A percentile compares a stretch with the other conserved stretches of the same genome.
phyloP scores from a whole-genome alignment of 257 asterid genomes.

The Solanum chiquidenum region DNA sequence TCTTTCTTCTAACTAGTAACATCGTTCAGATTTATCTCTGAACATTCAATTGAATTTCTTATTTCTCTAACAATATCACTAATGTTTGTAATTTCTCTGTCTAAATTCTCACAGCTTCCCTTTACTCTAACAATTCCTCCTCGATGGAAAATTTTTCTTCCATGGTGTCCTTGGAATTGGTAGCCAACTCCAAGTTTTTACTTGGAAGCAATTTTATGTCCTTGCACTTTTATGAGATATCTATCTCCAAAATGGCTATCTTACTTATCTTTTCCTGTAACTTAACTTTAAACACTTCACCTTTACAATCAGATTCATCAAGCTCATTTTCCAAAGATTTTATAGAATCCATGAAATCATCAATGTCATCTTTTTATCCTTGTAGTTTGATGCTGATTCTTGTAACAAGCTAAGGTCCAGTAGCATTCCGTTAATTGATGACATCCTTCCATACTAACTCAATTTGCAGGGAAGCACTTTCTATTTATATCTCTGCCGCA shows the following conservation, averaged over 20 bases:
- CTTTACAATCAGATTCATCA: conserved; percentile 39
- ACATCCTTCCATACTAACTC: conserved; percentile 77
- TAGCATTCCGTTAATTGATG: conserved; percentile 52
- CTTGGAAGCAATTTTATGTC: too few relatives aligned
- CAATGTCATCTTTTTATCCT: conserved; percentile 63
- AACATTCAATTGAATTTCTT: neutral
- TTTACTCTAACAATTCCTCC: too few relatives aligned
- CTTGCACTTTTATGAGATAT: too few relatives aligned
- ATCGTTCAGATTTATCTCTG: conserved; percentile 44
- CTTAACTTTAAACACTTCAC: conserved; percentile 41
- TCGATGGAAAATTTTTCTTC: too few relatives aligned
- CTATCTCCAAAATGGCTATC: conserved; percentile 4
- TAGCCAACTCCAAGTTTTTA: too few relatives aligned
- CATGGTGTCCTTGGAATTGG: too few relatives aligned
- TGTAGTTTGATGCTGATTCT: conserved; percentile 67
- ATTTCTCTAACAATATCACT: too few relatives aligned
- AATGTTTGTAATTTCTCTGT: too few relatives aligned
- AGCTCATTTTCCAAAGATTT: conserved; percentile 44
- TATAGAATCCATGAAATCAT: conserved; percentile 39
- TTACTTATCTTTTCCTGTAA: conserved; percentile 37
- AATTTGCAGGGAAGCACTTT: conserved; percentile 25
- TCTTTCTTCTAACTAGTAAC: conserved; percentile 49
- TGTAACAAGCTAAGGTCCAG: conserved; percentile 85
- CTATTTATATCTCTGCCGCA: conserved; percentile 39
- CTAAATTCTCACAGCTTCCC: too few relatives aligned